A percentile compares a stretch with the other conserved stretches of the same genome.
These are phyloP conservation scores for Avena sativa DNA, from an alignment of 176 grass and related monocot species.

Conservation along the genomic window DNA sequence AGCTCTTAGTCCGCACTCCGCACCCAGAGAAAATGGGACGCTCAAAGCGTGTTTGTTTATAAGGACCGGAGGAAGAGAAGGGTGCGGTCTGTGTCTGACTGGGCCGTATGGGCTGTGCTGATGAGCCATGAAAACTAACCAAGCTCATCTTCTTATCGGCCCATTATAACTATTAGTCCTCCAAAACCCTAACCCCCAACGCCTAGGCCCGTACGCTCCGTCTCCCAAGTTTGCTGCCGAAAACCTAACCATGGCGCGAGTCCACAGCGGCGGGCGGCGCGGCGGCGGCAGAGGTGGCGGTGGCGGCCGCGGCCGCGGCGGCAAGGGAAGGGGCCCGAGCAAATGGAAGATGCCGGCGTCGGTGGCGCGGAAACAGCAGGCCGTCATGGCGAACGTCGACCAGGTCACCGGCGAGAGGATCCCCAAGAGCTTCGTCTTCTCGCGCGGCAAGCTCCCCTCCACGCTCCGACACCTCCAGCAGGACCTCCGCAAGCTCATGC, in stretches of 20 bases:
- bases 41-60: too few relatives aligned
- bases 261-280: slow-evolving; percentile 31
- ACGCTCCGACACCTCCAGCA: slow-evolving; percentile 79
- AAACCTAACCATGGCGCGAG: slow-evolving; percentile 13
- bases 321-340: slow-evolving; percentile 14
- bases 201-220: neutral
- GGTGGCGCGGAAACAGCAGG: slow-evolving; percentile 73
- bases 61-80: too few relatives aligned
- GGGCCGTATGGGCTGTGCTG: neutral
- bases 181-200: slow-evolving; percentile 11
- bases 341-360: slow-evolving; percentile 45
- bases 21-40: too few relatives aligned
- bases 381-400: slow-evolving; percentile 57
- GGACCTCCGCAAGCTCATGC: slow-evolving; percentile 76
- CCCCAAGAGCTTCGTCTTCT: slow-evolving; percentile 93
- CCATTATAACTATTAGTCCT: neutral
- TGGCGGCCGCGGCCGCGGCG: slow-evolving; percentile 28
- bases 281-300: slow-evolving; percentile 33
- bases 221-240: neutral
- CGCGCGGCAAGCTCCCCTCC: slow-evolving; percentile 75
- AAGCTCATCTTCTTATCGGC: neutral
- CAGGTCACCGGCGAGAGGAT: slow-evolving; percentile 87
- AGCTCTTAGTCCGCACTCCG: too few relatives aligned
- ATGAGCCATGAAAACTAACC: neutral
- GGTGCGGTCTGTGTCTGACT: neutral